A percentile compares a stretch with the other conserved stretches of the same genome.
phyloP scores from a whole-genome alignment of 2,329 filamentous ascomycete species.

The Neophaeococcomyces aloes region DNA sequence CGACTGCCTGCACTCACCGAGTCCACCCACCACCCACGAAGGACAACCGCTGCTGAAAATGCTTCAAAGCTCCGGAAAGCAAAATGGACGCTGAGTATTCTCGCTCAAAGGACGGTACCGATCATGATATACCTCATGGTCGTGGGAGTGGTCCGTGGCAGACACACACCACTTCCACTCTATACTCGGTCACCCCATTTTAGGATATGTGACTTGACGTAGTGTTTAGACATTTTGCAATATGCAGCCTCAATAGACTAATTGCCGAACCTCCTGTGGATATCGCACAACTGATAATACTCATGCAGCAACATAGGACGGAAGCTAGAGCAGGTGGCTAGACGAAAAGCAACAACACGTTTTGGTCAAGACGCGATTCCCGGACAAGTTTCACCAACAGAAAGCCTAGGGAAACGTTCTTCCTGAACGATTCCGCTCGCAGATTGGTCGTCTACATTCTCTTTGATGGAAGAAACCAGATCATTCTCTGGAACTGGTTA shows the following conservation, averaged over 20 bases:
- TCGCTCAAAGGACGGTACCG: slow-evolving; percentile 14
- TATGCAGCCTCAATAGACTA: slow-evolving; percentile 15
- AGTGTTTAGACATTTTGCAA: slow-evolving; percentile 11
- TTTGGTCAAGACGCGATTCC: slow-evolving; percentile 13
- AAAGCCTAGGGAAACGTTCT: slow-evolving; percentile 12
- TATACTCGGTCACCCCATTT: slow-evolving; percentile 18
- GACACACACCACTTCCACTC: slow-evolving; percentile 16
- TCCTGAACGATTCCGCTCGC: slow-evolving; percentile 10
- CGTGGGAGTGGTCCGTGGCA: slow-evolving; percentile 1
- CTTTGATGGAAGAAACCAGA: slow-evolving; percentile 18
- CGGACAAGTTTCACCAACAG: slow-evolving; percentile 16
- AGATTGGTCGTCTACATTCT: slow-evolving; percentile 10
- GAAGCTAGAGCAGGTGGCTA: background rate
- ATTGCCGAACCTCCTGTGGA: slow-evolving; percentile 5
- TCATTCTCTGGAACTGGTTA: slow-evolving; percentile 21
- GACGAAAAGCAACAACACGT: slow-evolving; percentile 1
- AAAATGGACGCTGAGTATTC: slow-evolving; percentile 50
- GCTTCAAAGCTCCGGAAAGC: slow-evolving; percentile 50
- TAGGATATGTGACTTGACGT: slow-evolving; percentile 7
- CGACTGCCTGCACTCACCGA: slow-evolving; percentile 43
- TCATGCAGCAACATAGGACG: slow-evolving; percentile 1
- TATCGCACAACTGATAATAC: background rate
- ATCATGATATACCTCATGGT: slow-evolving; percentile 2
- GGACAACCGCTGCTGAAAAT: slow-evolving; percentile 49
- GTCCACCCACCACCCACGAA: slow-evolving; percentile 44